A percentile compares a stretch with the other conserved stretches of the same genome.
Evolutionary conservation across 83 land plant genomes (phyloP).

Genomic region (Picea abies): DNA sequence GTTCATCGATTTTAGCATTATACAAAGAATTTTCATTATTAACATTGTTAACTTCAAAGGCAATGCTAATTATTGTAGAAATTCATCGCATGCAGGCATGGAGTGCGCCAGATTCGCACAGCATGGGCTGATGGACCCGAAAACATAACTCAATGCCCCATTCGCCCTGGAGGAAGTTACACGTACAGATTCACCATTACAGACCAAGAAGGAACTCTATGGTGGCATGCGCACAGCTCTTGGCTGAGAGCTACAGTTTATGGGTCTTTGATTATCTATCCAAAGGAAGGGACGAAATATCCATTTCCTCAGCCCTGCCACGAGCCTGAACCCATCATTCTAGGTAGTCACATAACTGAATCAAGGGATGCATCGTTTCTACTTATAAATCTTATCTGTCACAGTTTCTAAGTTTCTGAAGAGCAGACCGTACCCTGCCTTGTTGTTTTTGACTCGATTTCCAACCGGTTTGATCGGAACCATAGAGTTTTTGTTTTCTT

Average conservation of each 20-base stretch:
- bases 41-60: no score
- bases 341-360: background rate
- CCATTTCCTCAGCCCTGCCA: constrained; percentile 27
- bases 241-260: constrained; percentile 33
- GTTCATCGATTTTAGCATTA: no score
- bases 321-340: constrained; percentile 14
- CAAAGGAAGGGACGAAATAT: constrained; percentile 21
- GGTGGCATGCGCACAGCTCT: constrained; percentile 33
- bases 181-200: constrained; percentile 26
- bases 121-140: constrained; percentile 36
- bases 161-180: constrained; percentile 24
- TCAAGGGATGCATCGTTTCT: background rate
- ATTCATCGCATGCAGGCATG: constrained; percentile 22
- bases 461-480: no score
- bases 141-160: constrained; percentile 25
- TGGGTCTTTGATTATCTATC: constrained; percentile 23
- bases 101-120: constrained; percentile 17
- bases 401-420: background rate
- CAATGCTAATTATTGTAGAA: no score
- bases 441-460: no score
- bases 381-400: background rate
- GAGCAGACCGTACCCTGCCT: background rate
- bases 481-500: no score
- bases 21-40: no score
- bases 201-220: constrained; percentile 27